Evolutionary conservation across 2,329 filamentous ascomycete species (phyloP).

Genomic region (Atkinsonella texensis): DNA sequence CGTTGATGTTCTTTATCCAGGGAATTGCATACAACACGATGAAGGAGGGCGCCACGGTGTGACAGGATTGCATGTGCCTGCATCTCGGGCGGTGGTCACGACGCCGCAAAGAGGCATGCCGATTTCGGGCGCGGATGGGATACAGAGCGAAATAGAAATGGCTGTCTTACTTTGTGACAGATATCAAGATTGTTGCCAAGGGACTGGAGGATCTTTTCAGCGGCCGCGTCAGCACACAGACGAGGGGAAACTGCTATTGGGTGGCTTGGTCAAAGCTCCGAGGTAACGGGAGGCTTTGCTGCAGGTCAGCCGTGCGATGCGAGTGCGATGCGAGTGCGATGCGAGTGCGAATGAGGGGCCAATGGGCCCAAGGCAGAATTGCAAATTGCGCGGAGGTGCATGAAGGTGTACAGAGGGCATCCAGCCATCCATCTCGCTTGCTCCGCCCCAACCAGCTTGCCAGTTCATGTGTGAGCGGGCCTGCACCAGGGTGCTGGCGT

Average conservation of each 20-base stretch:
- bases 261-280: background rate
- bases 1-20: conserved; percentile 4
- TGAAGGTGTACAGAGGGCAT: background rate
- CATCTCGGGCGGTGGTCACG: background rate
- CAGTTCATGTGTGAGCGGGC: background rate
- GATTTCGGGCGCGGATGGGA: background rate
- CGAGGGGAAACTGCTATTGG: conserved; percentile 1
- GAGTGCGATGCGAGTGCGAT: background rate
- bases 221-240: conserved; percentile 11
- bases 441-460: background rate
- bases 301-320: background rate
- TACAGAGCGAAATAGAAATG: background rate
- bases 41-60: background rate
- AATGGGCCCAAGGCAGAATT: background rate
- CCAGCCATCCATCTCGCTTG: background rate
- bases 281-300: background rate
- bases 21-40: background rate
- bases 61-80: background rate
- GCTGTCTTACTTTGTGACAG: background rate
- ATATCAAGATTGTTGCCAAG: background rate
- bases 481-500: background rate
- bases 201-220: background rate
- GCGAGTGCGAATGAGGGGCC: background rate
- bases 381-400: background rate
- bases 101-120: background rate